phyloP scores from a whole-genome alignment of 2,329 filamentous ascomycete species.

The Aspergillus sp. region DNA sequence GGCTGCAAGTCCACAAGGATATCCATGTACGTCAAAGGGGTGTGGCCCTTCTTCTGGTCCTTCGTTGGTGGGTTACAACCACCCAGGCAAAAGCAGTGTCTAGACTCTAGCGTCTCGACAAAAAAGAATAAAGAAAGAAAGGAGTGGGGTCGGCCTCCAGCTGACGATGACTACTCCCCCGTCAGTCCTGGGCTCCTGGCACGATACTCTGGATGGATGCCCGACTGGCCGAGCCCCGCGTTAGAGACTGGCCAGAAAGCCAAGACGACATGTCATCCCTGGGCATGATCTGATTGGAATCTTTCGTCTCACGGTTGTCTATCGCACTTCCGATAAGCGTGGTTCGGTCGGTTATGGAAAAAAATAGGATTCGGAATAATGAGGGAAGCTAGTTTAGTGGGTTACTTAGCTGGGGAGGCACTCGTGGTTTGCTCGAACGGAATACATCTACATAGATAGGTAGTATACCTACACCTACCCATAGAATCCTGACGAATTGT shows the following conservation, averaged over 20 bases:
- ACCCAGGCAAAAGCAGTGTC: conserved; percentile 8
- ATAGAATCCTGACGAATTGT: neutral
- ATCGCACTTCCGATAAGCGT: conserved; percentile 18
- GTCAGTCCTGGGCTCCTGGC: neutral
- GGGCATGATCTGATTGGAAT: conserved; percentile 12
- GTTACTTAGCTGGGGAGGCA: neutral
- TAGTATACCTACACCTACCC: no score
- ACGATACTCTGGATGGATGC: conserved; percentile 13
- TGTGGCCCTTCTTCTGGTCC: conserved; percentile 1
- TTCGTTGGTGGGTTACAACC: conserved; percentile 3
- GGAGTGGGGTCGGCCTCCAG: neutral
- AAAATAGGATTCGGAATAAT: conserved; percentile 7
- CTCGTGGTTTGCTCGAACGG: neutral
- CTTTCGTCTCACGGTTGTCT: neutral
- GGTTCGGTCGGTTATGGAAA: conserved; percentile 20
- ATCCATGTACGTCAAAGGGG: conserved; percentile 12
- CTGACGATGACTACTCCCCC: neutral
- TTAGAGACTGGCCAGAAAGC: conserved; percentile 7
- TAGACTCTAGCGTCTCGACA: conserved; percentile 11
- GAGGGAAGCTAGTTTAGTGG: neutral
- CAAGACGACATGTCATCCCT: conserved; percentile 15
- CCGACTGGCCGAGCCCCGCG: conserved; percentile 12
- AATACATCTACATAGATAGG: no score
- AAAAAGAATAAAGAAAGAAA: neutral
- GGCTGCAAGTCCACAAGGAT: conserved; percentile 11